A percentile compares a stretch with the other conserved stretches of the same genome.
Conservation (phyloP, 208 protist species). For the Crithidia mellificae region DNA sequence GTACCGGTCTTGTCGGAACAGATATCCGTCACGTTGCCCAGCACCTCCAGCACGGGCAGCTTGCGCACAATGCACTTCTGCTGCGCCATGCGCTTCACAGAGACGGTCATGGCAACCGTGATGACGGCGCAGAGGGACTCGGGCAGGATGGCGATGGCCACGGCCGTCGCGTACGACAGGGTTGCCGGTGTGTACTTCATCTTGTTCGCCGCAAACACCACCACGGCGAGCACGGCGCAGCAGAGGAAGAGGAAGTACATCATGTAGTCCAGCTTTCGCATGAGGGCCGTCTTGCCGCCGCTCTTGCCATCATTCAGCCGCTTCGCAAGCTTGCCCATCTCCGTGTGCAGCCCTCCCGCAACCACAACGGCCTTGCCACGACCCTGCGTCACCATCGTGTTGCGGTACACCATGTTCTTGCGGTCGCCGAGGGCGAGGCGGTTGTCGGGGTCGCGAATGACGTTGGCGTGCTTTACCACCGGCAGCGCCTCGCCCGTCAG, state of each 20-base stretch:
- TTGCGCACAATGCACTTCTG: conserved; percentile 87
- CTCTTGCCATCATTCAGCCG: conserved; percentile 48
- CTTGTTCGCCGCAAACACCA: conserved; percentile 85
- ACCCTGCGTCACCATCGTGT: conserved; percentile 85
- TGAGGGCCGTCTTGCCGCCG: conserved; percentile 69
- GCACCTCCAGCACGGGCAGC: conserved; percentile 84
- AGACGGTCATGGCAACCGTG: conserved; percentile 86
- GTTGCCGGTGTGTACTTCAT: conserved; percentile 64
- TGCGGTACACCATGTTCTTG: conserved; percentile 91
- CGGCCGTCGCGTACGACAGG: conserved; percentile 77
- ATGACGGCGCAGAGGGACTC: conserved; percentile 85
- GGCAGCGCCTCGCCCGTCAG: conserved; percentile 93
- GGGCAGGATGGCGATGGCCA: conserved; percentile 90
- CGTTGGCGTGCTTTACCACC: conserved; percentile 79
- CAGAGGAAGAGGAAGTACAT: conserved; percentile 88
- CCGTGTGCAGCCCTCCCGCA: conserved; percentile 69
- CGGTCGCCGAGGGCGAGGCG: conserved; percentile 83
- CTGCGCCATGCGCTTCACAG: conserved; percentile 84
- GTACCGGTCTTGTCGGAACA: conserved; percentile 95
- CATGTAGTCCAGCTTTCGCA: conserved; percentile 87
- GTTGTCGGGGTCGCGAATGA: conserved; percentile 75
- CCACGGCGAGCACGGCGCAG: conserved; percentile 69
- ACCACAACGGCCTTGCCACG: conserved; percentile 82
- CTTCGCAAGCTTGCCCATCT: conserved; percentile 89
- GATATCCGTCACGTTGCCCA: conserved; percentile 91